Evolutionary conservation across 2,329 filamentous ascomycete species (phyloP), one percentile per base, ranked within the genome.

Genomic region (Apiospora marii): DNA sequence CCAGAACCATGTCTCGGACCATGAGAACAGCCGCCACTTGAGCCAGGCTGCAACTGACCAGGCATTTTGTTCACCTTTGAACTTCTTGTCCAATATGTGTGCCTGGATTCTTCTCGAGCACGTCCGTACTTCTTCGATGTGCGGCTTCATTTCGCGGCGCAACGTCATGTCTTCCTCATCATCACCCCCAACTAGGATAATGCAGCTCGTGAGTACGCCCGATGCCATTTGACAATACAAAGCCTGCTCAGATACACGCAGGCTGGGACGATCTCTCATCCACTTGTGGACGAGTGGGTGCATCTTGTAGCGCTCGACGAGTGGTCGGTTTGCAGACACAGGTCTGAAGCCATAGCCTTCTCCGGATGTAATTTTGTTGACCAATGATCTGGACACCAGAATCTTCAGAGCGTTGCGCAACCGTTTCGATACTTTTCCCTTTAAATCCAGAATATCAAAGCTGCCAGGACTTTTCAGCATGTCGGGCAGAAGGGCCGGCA

Each of bases 281-380:
- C 74, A 75, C 49, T 74, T 68, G 27, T 75, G 74, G 0, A 75
- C 73, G 7, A 75, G 27, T 30, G 71, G 73, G 44, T 74, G 74
- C 73, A 75, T 75, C 34, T 41, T 67, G 22, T 74, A 74, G 19
- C 61, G 41, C 14, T 58, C 68, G 24, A 58, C 30, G 10, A 51
- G 30, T 8, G 24, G 68, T n/a, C 30, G 41, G 24, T 67, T 53
- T 5, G 8, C 34, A 14, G 30, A 27, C 19, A 53, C 58, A 8
- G 48, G 27, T 14, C 13, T 49, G 22, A 61, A 34, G 6, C 3
- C 58, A 41, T 67, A 4, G 16, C 27, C 58, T 41, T 67, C 27
- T 14, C 27, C 58, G n/a, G 37, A 44, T 22, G 67, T 68, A 14
- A 44, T 12, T 34, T 61, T 69, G 27, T 67, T 72, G 30, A 74